Conservation (phyloP, 2,329 filamentous ascomycete species). For the Exophiala oligosperma region DNA sequence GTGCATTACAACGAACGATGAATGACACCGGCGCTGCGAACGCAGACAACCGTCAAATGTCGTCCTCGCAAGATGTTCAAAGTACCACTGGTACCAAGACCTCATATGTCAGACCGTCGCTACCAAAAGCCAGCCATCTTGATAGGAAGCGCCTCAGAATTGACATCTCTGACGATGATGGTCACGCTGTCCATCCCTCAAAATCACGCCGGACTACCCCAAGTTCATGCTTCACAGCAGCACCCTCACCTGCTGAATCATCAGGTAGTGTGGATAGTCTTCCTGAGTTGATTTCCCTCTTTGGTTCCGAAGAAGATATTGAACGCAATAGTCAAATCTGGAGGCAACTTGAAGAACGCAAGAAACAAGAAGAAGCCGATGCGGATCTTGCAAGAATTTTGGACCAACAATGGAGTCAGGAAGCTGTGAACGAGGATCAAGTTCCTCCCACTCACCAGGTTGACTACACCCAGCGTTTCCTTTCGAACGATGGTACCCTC, state of each 20-base stretch:
- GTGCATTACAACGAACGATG: constrained; percentile 1
- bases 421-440: constrained; percentile 7
- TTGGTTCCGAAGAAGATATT: constrained; percentile 20
- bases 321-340: constrained; percentile 13
- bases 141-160: constrained; percentile 26
- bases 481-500: constrained; percentile 23
- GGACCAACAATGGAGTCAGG: constrained; percentile 33
- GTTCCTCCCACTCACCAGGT: background rate
- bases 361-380: constrained; percentile 27
- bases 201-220: constrained; percentile 30
- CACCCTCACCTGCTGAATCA: constrained; percentile 13
- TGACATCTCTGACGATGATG: constrained; percentile 12
- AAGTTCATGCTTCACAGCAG: constrained; percentile 14
- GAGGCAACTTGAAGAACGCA: constrained; percentile 24
- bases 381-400: constrained; percentile 39
- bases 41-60: background rate
- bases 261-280: constrained; percentile 21
- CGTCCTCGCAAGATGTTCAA: background rate
- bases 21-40: too few relatives aligned
- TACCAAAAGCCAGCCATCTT: constrained; percentile 3
- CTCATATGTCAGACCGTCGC: constrained; percentile 5
- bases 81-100: too few relatives aligned
- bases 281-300: constrained; percentile 19
- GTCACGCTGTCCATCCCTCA: constrained; percentile 1
- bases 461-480: constrained; percentile 24